Evolutionary conservation across 2,329 filamentous ascomycete species (phyloP), one percentile per base, ranked within the genome.

Genomic region (Colletotrichum sp.): DNA sequence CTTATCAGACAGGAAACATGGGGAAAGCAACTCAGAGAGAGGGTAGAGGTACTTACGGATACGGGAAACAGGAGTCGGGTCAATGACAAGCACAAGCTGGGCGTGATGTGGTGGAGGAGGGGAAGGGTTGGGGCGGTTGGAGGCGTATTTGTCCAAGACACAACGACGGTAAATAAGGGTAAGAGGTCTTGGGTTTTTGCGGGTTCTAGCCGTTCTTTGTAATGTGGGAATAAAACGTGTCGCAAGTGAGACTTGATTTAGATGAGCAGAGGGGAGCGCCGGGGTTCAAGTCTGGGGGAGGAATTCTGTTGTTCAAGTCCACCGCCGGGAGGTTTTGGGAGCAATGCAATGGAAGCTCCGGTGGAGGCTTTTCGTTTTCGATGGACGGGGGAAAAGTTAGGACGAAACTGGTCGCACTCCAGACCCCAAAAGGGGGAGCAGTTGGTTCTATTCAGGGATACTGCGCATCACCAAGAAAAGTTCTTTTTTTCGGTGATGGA

Each of bases 1-100:
- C 59, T 62, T 73, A 68, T 69, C 57, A 69, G 70, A 64, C 59
- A 24, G 57, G 63, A 73, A 73, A 69, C 73, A 68, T 72, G 59
- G 64, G 59, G 70, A 69, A 72, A 62, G 55, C 44, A 28, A 60
- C 65, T 30, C 18, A 30, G 16, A 62, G 32, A 59, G 39, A 39
- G 49, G 44, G 24, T 36, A 36, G 21, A 66, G 66, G 52, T 60
- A 70, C 36, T 28, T 63, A 62, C 68, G n/a, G 57, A 59, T 70
- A 52, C 68, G 39, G 66, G 32, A 28, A 62, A 44, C 15, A 30
- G 34, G 26, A 72, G 10, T n/a, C 57, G 34, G 36, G 32, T 44
- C 21, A n/a, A 13, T 21, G 7, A 36, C n/a, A 21, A 24, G n/a
- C 36, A 39, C 39, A 24, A 52, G 59, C 44, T 21, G 44, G 44